Percentiles rank a stretch among this genome's conserved stretches.
phyloP scores from a whole-genome alignment of 768 basidiomycete species.

The Agrocybe pediades region DNA sequence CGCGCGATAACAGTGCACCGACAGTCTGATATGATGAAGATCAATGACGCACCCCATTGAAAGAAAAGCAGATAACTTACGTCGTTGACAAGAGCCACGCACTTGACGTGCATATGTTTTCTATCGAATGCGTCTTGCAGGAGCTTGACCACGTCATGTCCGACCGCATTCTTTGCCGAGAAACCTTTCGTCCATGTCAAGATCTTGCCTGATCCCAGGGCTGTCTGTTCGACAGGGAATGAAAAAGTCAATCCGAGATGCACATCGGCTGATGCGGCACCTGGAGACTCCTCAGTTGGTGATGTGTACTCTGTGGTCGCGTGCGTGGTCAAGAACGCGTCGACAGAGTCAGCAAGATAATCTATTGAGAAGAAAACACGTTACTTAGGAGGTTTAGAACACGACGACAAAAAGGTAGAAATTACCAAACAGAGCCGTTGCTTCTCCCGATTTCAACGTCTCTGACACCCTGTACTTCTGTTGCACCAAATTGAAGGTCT shows the following conservation, averaged over 20 bases:
- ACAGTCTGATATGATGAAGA: slow-evolving; percentile 66
- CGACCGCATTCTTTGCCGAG: slow-evolving; percentile 86
- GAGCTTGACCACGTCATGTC: slow-evolving; percentile 86
- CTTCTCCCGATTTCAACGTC: slow-evolving; percentile 90
- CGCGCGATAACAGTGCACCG: slow-evolving; percentile 89
- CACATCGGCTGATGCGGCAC: slow-evolving; percentile 32
- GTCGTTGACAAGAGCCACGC: slow-evolving; percentile 93
- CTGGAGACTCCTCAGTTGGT: slow-evolving; percentile 18
- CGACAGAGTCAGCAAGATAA: slow-evolving; percentile 96
- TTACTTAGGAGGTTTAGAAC: background rate
- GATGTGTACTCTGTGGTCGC: slow-evolving; percentile 46
- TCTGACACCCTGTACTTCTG: slow-evolving; percentile 98
- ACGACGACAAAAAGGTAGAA: background rate
- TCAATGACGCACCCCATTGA: background rate
- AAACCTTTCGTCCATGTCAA: slow-evolving; percentile 98
- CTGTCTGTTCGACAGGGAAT: slow-evolving; percentile 97
- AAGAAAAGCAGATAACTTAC: slow-evolving; percentile 45
- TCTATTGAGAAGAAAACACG: slow-evolving; percentile 48
- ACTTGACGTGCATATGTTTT: slow-evolving; percentile 90
- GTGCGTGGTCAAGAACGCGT: slow-evolving; percentile 82
- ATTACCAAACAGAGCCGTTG: slow-evolving; percentile 80
- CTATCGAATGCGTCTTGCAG: slow-evolving; percentile 91
- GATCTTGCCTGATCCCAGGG: slow-evolving; percentile 86
- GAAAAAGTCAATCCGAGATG: slow-evolving; percentile 93
- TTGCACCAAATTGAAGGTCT: slow-evolving; percentile 87